Evolutionary conservation across 192 early-diverging fungal species (phyloP).

Genomic region (Dissophora ornata): DNA sequence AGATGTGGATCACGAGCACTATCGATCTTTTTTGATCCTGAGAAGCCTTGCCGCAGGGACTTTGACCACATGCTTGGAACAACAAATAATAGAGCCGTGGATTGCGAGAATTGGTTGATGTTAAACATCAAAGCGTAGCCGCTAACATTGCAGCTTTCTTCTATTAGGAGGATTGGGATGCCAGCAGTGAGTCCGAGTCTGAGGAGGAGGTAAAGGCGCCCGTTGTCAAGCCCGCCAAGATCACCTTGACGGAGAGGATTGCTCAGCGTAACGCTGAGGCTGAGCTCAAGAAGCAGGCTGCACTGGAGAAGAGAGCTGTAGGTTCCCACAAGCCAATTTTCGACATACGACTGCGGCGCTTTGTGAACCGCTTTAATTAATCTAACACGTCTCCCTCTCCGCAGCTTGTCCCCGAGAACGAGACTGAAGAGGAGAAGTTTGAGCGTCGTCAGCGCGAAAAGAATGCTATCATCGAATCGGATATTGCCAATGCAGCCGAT

Average conservation of each 20-base stretch:
- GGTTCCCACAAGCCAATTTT: not conserved
- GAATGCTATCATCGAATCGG: conserved; percentile 69
- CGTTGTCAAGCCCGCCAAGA: conserved; percentile 42
- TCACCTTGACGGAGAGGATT: conserved; percentile 66
- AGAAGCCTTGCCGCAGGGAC: too few species aligned
- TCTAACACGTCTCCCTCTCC: not conserved
- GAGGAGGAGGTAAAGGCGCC: conserved; percentile 61
- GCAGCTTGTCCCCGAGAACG: conserved; percentile 50
- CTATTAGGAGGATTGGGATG: conserved; percentile 67
- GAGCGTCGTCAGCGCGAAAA: conserved; percentile 66
- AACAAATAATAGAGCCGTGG: too few species aligned
- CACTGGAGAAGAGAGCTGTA: conserved; percentile 45
- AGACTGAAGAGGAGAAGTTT: conserved; percentile 66
- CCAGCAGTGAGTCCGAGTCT: conserved; percentile 71
- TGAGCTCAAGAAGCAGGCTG: conserved; percentile 57
- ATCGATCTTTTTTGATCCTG: too few species aligned
- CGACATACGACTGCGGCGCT: too few species aligned
- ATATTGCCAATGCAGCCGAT: conserved; percentile 70
- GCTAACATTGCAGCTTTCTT: too few species aligned
- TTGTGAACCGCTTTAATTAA: too few species aligned
- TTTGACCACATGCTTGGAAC: too few species aligned
- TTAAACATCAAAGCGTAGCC: too few species aligned
- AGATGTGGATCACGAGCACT: too few species aligned
- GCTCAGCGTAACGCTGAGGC: conserved; percentile 69
- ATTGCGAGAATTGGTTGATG: too few species aligned